Evolutionary conservation across 2,329 filamentous ascomycete genomes (phyloP).

Genomic region (Sporothrix brasiliensis): DNA sequence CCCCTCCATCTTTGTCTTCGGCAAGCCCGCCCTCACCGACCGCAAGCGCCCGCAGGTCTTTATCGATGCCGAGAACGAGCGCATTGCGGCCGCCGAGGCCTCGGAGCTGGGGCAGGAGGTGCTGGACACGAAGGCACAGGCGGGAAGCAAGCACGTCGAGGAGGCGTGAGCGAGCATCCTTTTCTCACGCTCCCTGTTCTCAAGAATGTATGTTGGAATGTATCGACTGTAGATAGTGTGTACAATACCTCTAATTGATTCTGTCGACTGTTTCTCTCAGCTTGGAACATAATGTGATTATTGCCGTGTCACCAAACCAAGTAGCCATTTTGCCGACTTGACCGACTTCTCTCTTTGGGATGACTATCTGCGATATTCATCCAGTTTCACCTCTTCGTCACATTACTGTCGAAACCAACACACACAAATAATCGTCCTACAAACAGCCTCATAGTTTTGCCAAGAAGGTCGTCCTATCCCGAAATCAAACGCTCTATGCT

Average conservation of each 20-base stretch:
- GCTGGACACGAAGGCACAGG: conserved; percentile 5
- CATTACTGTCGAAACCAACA: no score
- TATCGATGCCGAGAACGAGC: conserved; percentile 43
- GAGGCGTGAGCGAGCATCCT: not conserved
- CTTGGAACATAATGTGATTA: no score
- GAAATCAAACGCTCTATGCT: no score
- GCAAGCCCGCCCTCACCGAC: conserved; percentile 43
- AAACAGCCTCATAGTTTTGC: no score
- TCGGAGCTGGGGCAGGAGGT: conserved; percentile 27
- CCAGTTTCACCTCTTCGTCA: no score
- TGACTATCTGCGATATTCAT: no score
- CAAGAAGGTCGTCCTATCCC: no score
- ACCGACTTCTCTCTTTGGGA: no score
- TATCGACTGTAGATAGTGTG: not conserved
- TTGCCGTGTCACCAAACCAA: no score
- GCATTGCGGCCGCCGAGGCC: conserved; percentile 29
- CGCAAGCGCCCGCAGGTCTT: conserved; percentile 44
- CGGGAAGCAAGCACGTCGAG: conserved; percentile 4
- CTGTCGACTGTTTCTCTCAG: not conserved
- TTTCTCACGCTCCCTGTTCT: not conserved
- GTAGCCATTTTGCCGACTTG: no score
- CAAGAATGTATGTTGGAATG: not conserved
- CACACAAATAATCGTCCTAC: no score
- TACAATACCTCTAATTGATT: not conserved
- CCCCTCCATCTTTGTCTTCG: conserved; percentile 42